phyloP scores from a whole-genome alignment of 345 rosid species.

The Linum usitatissimum region DNA sequence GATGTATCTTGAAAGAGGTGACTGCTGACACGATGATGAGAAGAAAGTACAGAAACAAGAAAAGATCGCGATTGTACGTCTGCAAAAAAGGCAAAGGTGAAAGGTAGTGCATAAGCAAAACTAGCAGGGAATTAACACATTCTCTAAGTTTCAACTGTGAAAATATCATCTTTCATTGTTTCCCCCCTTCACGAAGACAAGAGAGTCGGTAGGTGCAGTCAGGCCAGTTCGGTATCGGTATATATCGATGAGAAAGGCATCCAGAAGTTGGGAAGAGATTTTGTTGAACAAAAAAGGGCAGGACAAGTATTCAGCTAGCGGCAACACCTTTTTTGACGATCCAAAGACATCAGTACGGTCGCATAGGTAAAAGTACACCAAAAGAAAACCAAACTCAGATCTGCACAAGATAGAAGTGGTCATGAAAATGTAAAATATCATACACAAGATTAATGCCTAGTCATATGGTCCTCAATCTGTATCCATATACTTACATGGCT shows the following conservation, averaged over 20 bases:
- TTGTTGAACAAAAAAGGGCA: background rate
- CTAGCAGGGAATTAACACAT: background rate
- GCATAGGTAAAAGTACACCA: constrained; percentile 64
- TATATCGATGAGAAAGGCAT: background rate
- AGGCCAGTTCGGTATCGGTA: too few species aligned
- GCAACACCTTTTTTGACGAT: constrained; percentile 64
- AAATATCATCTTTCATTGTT: too few species aligned
- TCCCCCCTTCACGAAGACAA: too few species aligned
- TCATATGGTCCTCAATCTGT: background rate
- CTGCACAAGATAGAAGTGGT: constrained; percentile 26
- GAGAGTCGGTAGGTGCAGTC: too few species aligned
- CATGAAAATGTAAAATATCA: background rate
- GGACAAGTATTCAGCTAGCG: constrained; percentile 6
- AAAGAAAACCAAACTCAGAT: constrained; percentile 58
- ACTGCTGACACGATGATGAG: constrained; percentile 91
- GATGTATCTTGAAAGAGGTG: constrained; percentile 82
- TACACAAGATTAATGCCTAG: background rate
- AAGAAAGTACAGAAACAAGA: constrained; percentile 81
- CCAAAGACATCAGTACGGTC: constrained; percentile 82
- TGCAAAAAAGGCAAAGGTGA: constrained; percentile 34
- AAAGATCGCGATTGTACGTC: constrained; percentile 85
- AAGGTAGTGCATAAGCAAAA: constrained; percentile 14
- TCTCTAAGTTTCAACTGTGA: too few species aligned
- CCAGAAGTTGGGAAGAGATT: background rate
- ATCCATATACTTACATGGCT: constrained; percentile 59